These are phyloP conservation scores for Oryza nivara DNA, from an alignment of 176 grass and related monocot genomes.

Conservation along the genomic window DNA sequence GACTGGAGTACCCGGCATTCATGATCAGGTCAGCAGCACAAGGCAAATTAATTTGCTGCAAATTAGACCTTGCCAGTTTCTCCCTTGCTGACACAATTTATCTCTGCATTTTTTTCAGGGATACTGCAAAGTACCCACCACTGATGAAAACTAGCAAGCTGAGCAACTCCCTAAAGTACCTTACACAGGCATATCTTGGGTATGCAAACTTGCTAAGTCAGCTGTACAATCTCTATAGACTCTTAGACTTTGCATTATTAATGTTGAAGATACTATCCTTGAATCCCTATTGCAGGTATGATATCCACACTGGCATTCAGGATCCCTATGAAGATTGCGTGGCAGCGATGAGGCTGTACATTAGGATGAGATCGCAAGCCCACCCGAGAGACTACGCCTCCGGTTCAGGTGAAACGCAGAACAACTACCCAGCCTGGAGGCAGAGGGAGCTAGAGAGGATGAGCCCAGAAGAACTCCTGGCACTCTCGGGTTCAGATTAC, in stretches of 20 bases:
- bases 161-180: conserved; percentile 83
- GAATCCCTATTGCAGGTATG: conserved; percentile 55
- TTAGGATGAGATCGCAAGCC: conserved; percentile 69
- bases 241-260: background rate
- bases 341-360: conserved; percentile 74
- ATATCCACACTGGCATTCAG: conserved; percentile 77
- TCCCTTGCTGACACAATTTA: background rate
- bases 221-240: background rate
- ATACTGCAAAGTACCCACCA: conserved; percentile 79
- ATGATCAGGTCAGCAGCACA: conserved; percentile 64
- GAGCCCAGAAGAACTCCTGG: conserved; percentile 71
- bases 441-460: conserved; percentile 92
- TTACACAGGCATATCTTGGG: conserved; percentile 88
- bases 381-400: conserved; percentile 62
- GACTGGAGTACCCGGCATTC: conserved; percentile 74
- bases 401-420: conserved; percentile 65
- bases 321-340: conserved; percentile 78
- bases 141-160: conserved; percentile 98
- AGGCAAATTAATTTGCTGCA: background rate
- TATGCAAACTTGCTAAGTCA: conserved; percentile 40
- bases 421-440: conserved; percentile 74
- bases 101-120: conserved; percentile 48
- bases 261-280: conserved; percentile 20
- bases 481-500: conserved; percentile 84
- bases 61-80: background rate